These are phyloP conservation scores for Verticillium zaregamsianum DNA, from an alignment of 2,329 filamentous ascomycete genomes.

Conservation along the genomic window DNA sequence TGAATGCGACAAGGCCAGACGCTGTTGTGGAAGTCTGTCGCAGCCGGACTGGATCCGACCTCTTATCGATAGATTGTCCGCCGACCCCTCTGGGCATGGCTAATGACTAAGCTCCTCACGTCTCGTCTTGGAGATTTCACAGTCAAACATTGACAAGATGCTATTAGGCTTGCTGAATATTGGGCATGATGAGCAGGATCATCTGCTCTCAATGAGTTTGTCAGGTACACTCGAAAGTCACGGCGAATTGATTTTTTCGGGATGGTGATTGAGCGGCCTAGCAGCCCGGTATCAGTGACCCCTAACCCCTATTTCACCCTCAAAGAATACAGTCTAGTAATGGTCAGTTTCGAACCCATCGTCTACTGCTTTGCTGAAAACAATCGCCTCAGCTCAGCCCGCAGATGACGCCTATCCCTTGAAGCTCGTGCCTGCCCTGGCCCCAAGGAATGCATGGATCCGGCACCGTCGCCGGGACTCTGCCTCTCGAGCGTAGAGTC, in stretches of 20 bases:
- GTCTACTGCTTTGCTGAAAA: constrained; percentile 7
- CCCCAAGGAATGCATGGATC: constrained; percentile 1
- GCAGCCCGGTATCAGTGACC: too few species aligned
- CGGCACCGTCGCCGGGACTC: constrained; percentile 6
- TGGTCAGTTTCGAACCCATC: not conserved
- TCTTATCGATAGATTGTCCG: not conserved
- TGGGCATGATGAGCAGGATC: too few species aligned
- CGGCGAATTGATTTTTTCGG: too few species aligned
- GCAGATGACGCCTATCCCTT: constrained; percentile 5
- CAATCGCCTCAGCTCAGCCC: constrained; percentile 6
- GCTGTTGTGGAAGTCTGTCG: not conserved
- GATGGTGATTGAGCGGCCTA: too few species aligned
- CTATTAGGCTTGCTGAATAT: too few species aligned
- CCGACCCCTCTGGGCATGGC: constrained; percentile 5
- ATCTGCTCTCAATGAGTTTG: too few species aligned
- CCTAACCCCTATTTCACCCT: not conserved
- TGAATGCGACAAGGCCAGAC: not conserved
- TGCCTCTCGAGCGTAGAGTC: not conserved
- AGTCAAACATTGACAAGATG: too few species aligned
- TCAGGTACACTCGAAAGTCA: too few species aligned
- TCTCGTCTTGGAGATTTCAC: not conserved
- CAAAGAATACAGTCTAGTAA: not conserved
- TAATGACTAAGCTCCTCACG: not conserved
- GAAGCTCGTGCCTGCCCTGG: not conserved
- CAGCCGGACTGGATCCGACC: not conserved